Conservation (phyloP, 1,284 basidiomycete genomes). For the Fomitopsis pinicola region DNA sequence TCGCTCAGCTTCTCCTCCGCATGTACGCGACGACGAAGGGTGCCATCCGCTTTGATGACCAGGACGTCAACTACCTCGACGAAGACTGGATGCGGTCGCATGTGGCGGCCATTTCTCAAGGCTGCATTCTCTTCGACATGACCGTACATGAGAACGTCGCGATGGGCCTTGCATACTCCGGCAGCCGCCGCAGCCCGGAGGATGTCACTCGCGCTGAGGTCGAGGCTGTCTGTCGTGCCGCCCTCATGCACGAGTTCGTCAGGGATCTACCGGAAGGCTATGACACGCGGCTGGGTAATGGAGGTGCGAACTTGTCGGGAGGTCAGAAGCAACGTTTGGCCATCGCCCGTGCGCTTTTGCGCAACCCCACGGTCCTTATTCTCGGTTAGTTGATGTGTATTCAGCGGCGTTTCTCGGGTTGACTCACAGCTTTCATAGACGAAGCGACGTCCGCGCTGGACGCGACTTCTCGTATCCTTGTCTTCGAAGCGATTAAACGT, state of each 20-base stretch:
- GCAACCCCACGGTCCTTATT: constrained; percentile 88
- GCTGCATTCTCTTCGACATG: constrained; percentile 77
- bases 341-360: constrained; percentile 83
- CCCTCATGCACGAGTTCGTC: constrained; percentile 88
- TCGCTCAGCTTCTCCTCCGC: constrained; percentile 79
- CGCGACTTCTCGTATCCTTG: constrained; percentile 80
- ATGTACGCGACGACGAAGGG: constrained; percentile 70
- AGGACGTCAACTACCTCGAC: constrained; percentile 75
- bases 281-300: constrained; percentile 76
- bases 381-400: constrained; percentile 58
- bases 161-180: constrained; percentile 63
- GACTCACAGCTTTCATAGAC: constrained; percentile 49
- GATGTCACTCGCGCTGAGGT: constrained; percentile 69
- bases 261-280: constrained; percentile 82
- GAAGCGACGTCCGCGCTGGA: constrained; percentile 97
- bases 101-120: constrained; percentile 79
- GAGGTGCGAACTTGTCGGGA: constrained; percentile 80
- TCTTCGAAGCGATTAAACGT: constrained; percentile 83
- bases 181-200: constrained; percentile 33
- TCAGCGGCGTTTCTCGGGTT: not conserved
- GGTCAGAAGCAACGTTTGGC: constrained; percentile 93
- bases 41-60: constrained; percentile 77
- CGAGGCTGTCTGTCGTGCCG: constrained; percentile 77
- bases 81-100: constrained; percentile 67
- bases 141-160: constrained; percentile 89